Evolutionary conservation across 805 yeast genomes (phyloP).

Genomic region (Wickerhamomyces canadensis): DNA sequence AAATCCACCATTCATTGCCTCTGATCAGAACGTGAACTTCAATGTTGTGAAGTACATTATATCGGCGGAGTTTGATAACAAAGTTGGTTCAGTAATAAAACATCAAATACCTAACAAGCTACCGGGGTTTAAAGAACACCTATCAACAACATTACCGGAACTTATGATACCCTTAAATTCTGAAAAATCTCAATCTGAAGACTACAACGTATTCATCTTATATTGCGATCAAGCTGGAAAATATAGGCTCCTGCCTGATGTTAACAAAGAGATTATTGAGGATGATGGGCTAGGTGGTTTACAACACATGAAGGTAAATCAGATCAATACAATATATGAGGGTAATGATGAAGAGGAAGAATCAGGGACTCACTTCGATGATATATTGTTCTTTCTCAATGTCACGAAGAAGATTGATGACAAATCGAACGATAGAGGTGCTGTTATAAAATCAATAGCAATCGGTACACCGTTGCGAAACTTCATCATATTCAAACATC

Average conservation of each 20-base stretch:
- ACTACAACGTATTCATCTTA: conserved; percentile 51
- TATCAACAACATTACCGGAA: conserved; percentile 38
- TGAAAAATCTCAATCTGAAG: conserved; percentile 48
- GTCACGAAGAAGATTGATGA: conserved; percentile 44
- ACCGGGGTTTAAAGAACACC: conserved; percentile 30
- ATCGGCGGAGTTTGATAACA: conserved; percentile 76
- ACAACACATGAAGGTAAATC: conserved; percentile 10
- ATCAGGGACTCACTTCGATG: conserved; percentile 13
- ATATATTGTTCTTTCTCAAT: conserved; percentile 50
- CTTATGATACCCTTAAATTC: conserved; percentile 59
- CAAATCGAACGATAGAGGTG: conserved; percentile 45
- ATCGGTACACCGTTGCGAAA: conserved; percentile 48
- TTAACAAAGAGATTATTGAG: conserved; percentile 14
- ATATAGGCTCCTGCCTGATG: conserved; percentile 17
- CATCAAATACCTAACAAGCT: conserved; percentile 51
- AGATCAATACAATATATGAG: conserved; percentile 20
- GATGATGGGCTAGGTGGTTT: conserved; percentile 8
- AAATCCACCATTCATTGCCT: no score
- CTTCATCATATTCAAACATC: conserved; percentile 54
- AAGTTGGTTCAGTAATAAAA: conserved; percentile 60
- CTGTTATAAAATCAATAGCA: conserved; percentile 52
- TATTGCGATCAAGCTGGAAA: conserved; percentile 31
- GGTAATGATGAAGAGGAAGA: conserved; percentile 1
- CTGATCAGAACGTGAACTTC: no score
- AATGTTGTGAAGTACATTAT: conserved; percentile 52